phyloP scores from a whole-genome alignment of 2,329 filamentous ascomycete genomes.

The Coniochaeta hoffmannii region DNA sequence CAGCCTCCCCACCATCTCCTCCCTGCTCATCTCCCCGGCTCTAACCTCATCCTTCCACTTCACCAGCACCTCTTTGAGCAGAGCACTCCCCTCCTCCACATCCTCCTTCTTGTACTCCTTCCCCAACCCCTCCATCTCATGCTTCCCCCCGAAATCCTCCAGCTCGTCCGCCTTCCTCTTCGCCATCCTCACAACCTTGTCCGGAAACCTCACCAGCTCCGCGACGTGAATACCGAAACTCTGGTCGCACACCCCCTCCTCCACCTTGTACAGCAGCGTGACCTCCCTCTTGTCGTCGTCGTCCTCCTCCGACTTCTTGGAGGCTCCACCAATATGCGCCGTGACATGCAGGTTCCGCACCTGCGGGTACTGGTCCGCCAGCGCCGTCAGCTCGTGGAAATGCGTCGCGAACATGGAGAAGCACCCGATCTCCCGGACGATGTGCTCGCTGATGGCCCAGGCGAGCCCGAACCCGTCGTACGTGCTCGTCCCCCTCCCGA shows the following conservation, averaged over 20 bases:
- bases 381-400: slow-evolving; percentile 92
- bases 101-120: slow-evolving; percentile 70
- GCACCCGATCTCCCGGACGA: slow-evolving; percentile 88
- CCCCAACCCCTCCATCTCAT: slow-evolving; percentile 47
- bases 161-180: slow-evolving; percentile 97
- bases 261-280: slow-evolving; percentile 92
- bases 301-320: slow-evolving; percentile 22
- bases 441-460: slow-evolving; percentile 98
- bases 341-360: slow-evolving; percentile 94
- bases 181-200: slow-evolving; percentile 98
- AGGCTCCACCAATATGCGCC: slow-evolving; percentile 68
- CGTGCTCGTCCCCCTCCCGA: slow-evolving; percentile 92
- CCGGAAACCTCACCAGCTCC: slow-evolving; percentile 90
- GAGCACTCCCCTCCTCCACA: slow-evolving; percentile 76
- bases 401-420: slow-evolving; percentile 96
- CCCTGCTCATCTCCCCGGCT: slow-evolving; percentile 51
- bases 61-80: slow-evolving; percentile 76
- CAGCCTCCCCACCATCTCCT: slow-evolving; percentile 73
- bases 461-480: slow-evolving; percentile 99
- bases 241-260: slow-evolving; percentile 92
- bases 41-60: slow-evolving; percentile 77
- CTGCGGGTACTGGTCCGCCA: slow-evolving; percentile 78
- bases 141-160: slow-evolving; percentile 85
- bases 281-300: slow-evolving; percentile 65
- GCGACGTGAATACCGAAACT: slow-evolving; percentile 98